Evolutionary conservation across 345 rosid genomes (phyloP), one percentile per base, ranked within the genome.

Genomic region (Salix brachista): DNA sequence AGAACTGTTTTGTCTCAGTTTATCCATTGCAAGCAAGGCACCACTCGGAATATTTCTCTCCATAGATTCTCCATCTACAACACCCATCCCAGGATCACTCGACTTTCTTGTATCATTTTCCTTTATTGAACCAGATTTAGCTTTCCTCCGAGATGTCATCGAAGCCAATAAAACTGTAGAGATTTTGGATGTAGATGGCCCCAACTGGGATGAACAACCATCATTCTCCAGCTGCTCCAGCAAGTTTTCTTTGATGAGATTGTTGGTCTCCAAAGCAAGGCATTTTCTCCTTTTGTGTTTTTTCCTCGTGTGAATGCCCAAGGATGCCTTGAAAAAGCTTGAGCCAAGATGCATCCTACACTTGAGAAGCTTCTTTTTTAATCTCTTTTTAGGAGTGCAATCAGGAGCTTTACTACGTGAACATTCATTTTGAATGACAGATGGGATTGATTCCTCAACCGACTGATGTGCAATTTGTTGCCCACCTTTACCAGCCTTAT

Each of bases 181-280:
- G 30, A 67, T 77, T 77, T 79, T 83, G 78, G 93, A 88, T 34
- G 92, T 86, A 37, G 93, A 90, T 70, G 91, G 90, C 74, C 80
- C 90, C 42, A 79, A 77, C 78, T 82, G 86, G 64, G 82, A 76
- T n/a, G 81, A 54, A 71, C 69, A 60, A 67, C 68, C 42, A 46
- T 72, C 76, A 60, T 66, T 60, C 62, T 78, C 84, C 71, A 83
- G 75, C 68, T 64, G 54, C 65, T 78, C 83, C 73, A 83, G 75
- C 70, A 79, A 61, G 14, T 76, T 81, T 75, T 84, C 89, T 78
- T 84, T 77, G 16, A 78, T 36, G 37, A 84, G 78, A 58, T 66
- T 75, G 54, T 83, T 71, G 6, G 44, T 71, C 69, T 73, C 75
- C 68, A 58, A 66, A 5, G 77, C 28, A 68, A 64, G 37, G 44